Evolutionary conservation across 2,329 filamentous ascomycete genomes (phyloP).

Genomic region (Ophiostoma sp.): DNA sequence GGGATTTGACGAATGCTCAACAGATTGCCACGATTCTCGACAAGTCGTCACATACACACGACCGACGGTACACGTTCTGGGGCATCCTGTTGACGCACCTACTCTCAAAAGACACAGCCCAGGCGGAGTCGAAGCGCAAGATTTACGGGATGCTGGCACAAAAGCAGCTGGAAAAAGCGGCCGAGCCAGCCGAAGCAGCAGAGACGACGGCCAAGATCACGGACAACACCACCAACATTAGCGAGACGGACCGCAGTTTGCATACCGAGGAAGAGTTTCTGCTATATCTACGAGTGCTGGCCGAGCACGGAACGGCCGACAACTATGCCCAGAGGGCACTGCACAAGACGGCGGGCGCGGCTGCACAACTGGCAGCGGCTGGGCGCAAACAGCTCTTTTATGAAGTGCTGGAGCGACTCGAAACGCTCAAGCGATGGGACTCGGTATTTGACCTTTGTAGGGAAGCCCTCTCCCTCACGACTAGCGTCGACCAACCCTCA

Average conservation of each 20-base stretch:
- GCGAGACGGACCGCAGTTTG: conserved; percentile 36
- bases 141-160: conserved; percentile 53
- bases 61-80: conserved; percentile 54
- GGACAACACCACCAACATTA: conserved; percentile 14
- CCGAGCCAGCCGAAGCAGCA: conserved; percentile 43
- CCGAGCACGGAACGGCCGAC: conserved; percentile 44
- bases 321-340: conserved; percentile 45
- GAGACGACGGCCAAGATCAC: conserved; percentile 10
- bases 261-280: conserved; percentile 53
- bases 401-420: conserved; percentile 43
- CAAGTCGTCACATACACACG: conserved; percentile 48
- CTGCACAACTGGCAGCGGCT: conserved; percentile 47
- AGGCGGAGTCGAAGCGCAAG: conserved; percentile 51
- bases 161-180: conserved; percentile 54
- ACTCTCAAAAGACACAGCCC: conserved; percentile 50
- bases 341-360: conserved; percentile 45
- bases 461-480: conserved; percentile 43
- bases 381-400: conserved; percentile 51
- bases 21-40: conserved; percentile 59
- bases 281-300: conserved; percentile 50
- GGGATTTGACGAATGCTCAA: conserved; percentile 58
- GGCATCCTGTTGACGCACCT: conserved; percentile 56
- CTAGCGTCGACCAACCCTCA: conserved; percentile 37
- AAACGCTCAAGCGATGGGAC: conserved; percentile 45
- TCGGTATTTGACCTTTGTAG: conserved; percentile 47